Evolutionary conservation across 2,329 filamentous ascomycete genomes (phyloP), one percentile per base, ranked within the genome.

Genomic region (Epichloe hybrida): DNA sequence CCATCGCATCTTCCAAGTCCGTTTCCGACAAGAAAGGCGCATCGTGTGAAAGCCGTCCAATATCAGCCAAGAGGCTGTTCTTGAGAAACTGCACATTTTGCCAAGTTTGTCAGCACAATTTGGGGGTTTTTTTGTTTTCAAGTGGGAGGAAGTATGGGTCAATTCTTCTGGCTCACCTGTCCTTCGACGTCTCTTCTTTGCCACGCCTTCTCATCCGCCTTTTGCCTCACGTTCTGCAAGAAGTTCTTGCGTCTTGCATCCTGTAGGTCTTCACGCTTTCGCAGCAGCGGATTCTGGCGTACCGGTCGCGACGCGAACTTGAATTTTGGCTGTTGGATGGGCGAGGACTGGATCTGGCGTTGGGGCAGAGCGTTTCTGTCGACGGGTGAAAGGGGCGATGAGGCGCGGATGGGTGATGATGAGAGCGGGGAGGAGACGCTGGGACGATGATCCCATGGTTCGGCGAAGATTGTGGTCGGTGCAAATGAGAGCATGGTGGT

Each of bases 201-300:
- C 74, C 80, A 84, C 21, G 69, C 68, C 58, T 70, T 75, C 31
- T 85, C 78, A 41, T 84, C 79, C 3, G 73, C 69, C 40, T 77
- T 74, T 58, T 80, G 75, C 52, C 79, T 72, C 17, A 85, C 80
- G 48, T 75, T 84, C 61, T 81, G 79, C 53, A 91, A 68, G 58
- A 91, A 91, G 51, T 84, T 69, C 35, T 77, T 76, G 45, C 86
- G 72, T 52, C 86, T 71, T 50, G 76, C 72, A 61, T 87, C 81
- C 50, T 81, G 78, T 0, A 73, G 72, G 17, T 78, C 79, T 61
- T 88, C 78, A 48, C 79, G 73, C 53, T 69, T 76, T 56, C 77
- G 75, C 17, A 81, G 66, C 6, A 84, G 59, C 0, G 83, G 84
- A 54, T 84, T 87, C 37, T 75, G 72, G 53, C 83, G 83, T 50